Evolutionary conservation across 345 rosid species (phyloP).

Genomic region (Moricandia moricandioides): DNA sequence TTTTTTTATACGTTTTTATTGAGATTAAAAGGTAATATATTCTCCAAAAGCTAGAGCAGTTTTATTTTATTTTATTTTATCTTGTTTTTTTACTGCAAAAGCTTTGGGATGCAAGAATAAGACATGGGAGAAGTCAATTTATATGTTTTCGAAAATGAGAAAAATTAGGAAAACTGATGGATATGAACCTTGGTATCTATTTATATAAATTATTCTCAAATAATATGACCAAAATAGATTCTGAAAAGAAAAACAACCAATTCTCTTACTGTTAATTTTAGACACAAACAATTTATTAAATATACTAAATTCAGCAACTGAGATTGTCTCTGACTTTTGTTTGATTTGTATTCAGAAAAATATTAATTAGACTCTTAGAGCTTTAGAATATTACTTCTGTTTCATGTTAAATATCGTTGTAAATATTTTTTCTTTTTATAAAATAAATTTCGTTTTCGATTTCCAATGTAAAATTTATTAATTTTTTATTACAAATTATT

Average conservation of each 20-base stretch:
- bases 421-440: no score
- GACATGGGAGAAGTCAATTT: background rate
- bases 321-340: background rate
- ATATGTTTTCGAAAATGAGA: conserved; percentile 25
- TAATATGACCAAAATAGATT: background rate
- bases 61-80: background rate
- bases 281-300: background rate
- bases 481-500: no score
- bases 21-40: conserved; percentile 14
- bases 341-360: background rate
- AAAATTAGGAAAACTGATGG: conserved; percentile 26
- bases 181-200: conserved; percentile 6
- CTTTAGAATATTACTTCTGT: no score
- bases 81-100: conserved; percentile 12
- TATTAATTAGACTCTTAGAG: background rate
- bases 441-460: no score
- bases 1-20: background rate
- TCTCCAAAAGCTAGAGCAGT: conserved; percentile 37
- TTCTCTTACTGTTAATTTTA: background rate
- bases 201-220: conserved; percentile 2
- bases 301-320: background rate
- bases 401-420: no score
- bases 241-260: background rate
- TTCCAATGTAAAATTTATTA: no score
- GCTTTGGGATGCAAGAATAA: conserved; percentile 18